Conservation (phyloP, 108 stramenopile species). For the Thalassiosira profunda region DNA sequence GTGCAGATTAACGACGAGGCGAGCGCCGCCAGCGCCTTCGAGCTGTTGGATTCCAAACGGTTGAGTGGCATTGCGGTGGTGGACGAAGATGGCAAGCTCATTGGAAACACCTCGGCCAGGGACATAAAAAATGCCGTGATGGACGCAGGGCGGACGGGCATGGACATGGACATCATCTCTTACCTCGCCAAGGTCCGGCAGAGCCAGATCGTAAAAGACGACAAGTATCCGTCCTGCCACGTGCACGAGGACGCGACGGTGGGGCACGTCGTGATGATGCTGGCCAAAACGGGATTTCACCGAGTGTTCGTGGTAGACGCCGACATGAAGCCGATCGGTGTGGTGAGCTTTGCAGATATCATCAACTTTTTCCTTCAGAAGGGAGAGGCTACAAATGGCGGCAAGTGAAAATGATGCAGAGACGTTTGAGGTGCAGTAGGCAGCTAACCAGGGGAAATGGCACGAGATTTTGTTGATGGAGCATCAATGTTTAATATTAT, state of each 20-base stretch:
- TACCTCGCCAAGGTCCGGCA: constrained; percentile 54
- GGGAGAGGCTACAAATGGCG: too few species aligned
- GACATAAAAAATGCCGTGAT: constrained; percentile 55
- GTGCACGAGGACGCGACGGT: constrained; percentile 56
- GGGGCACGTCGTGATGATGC: constrained; percentile 49
- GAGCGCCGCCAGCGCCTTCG: constrained; percentile 45
- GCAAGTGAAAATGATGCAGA: too few species aligned
- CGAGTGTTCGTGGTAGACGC: constrained; percentile 58
- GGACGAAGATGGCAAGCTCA: constrained; percentile 54
- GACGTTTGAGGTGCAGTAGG: too few species aligned
- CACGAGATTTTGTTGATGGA: too few species aligned
- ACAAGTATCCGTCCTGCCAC: constrained; percentile 47
- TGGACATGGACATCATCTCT: constrained; percentile 53
- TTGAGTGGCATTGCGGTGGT: constrained; percentile 61
- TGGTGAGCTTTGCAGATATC: constrained; percentile 52
- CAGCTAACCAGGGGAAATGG: too few species aligned
- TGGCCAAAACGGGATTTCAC: constrained; percentile 62
- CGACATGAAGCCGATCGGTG: constrained; percentile 54
- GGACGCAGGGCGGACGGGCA: constrained; percentile 45
- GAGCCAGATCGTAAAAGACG: constrained; percentile 40
- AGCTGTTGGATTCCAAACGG: constrained; percentile 49
- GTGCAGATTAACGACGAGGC: constrained; percentile 38
- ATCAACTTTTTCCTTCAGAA: constrained; percentile 30
- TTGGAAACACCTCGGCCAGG: constrained; percentile 55
- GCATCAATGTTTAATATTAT: too few species aligned